Evolutionary conservation across 768 basidiomycete species (phyloP), one percentile per base, ranked within the genome.

Genomic region (Leucocoprinus leucothites): DNA sequence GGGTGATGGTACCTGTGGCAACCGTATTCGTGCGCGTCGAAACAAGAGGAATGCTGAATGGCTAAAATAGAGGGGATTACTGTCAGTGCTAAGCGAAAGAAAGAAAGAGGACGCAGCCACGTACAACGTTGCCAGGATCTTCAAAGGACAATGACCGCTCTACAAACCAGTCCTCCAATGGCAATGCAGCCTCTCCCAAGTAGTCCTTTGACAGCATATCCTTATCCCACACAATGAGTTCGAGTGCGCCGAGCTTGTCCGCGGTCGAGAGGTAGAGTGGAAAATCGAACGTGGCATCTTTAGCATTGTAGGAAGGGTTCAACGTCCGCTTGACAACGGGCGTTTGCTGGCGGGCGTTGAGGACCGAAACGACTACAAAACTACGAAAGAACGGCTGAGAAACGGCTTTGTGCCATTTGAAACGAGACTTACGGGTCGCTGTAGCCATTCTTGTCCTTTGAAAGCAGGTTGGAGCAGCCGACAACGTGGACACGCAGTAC

Each of bases 151-250:
- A 80, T 0, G 73, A 70, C 16, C 69, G 28, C 9, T 47, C 58
- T 1, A 57, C 51, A 54, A 94, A 97, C 92, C 93, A 96, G 31
- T 90, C 84, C 18, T 86, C 86, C n/a, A 96, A 66, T 0, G 84
- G 81, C 6, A 98, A 60, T 0, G 86, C 81, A 3, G 82, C 80
- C 69, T 99, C 96, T 14, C 97, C 97, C 14, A 99, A 78, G 67
- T 97, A 99, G 43, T 98, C 96, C 72, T 94, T 97, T 63, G 78
- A 82, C 63, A 94, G 67, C 60, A 91, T 74, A 69, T 98, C 95
- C 73, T 88, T 94, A 70, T 95, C 94, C 95, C 96, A 99, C 0
- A 94, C 78, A 11, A 97, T 86, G 31, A 93, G 74, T 69, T 98
- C 94, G 41, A 98, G 62, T 1, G 80, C 83, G 31, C 89, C 87